phyloP scores from a whole-genome alignment of 805 yeast genomes.

The Metschnikowia drakensbergensis region DNA sequence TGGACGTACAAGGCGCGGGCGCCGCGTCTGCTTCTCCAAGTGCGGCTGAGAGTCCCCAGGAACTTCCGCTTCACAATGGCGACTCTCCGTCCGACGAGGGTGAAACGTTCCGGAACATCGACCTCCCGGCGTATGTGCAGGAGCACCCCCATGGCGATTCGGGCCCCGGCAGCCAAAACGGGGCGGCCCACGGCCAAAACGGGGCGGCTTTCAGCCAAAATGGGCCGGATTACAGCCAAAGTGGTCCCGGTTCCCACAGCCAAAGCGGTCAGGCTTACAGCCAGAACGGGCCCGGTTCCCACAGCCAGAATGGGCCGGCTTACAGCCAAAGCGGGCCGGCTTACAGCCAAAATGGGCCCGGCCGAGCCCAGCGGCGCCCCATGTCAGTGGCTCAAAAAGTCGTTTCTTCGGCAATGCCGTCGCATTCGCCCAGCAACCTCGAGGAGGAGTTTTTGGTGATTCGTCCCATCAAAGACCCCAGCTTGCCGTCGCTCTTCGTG shows the following conservation, averaged over 20 bases:
- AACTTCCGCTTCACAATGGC: not conserved
- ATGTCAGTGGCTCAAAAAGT: conserved; percentile 6
- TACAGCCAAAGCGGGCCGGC: too few species aligned
- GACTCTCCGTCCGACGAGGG: not conserved
- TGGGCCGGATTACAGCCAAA: too few species aligned
- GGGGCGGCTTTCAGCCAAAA: too few species aligned
- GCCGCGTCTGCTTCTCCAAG: not conserved
- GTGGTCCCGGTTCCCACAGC: too few species aligned
- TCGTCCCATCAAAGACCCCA: conserved; percentile 26
- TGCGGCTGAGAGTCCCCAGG: not conserved
- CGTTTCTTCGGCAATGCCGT: conserved; percentile 8
- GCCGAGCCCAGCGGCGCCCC: not conserved
- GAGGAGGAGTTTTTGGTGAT: conserved; percentile 36
- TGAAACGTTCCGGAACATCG: conserved; percentile 16
- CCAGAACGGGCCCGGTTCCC: not conserved
- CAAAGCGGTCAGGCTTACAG: not conserved
- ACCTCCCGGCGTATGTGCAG: conserved; percentile 7
- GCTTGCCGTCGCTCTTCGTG: conserved; percentile 31
- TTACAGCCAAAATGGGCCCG: not conserved
- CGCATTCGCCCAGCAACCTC: conserved; percentile 6
- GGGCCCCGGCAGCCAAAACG: too few species aligned
- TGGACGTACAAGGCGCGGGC: not conserved
- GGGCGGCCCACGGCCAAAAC: too few species aligned
- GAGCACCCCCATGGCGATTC: too few species aligned
- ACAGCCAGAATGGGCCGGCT: too few species aligned